These are phyloP conservation scores for Starmerella sp. DNA, from an alignment of 805 yeast species.

Conservation along the genomic window DNA sequence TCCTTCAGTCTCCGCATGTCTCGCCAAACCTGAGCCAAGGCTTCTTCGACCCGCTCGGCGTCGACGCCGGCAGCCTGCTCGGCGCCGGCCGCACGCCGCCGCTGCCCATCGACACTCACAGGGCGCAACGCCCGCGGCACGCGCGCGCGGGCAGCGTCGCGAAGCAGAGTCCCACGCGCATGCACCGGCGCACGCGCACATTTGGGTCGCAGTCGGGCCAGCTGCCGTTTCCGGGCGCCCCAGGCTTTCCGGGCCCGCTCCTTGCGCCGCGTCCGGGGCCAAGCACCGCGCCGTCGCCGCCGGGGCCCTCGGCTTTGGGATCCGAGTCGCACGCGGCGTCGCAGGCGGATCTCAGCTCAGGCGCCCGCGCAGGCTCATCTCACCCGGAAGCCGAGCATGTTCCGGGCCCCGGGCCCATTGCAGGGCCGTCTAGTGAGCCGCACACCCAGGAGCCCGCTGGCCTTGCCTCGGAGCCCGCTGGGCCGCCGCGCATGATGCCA, in stretches of 20 bases:
- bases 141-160: neutral
- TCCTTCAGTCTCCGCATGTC: conserved; percentile 10
- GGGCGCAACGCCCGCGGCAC: neutral
- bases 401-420: neutral
- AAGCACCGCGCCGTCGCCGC: neutral
- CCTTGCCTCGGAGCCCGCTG: no score
- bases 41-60: neutral
- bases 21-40: conserved; percentile 7
- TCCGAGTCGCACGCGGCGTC: no score
- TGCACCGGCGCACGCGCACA: neutral
- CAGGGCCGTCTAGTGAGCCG: no score
- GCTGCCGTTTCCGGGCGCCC: neutral
- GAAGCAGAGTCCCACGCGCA: neutral
- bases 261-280: neutral
- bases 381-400: no score
- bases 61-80: neutral
- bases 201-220: neutral
- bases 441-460: no score
- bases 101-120: neutral
- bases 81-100: neutral
- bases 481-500: no score
- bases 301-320: neutral
- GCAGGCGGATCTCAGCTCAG: no score
- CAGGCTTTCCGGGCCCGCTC: neutral
- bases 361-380: no score